phyloP scores from a whole-genome alignment of 1,284 basidiomycete species.

The Sanghuangporus sanghuang region DNA sequence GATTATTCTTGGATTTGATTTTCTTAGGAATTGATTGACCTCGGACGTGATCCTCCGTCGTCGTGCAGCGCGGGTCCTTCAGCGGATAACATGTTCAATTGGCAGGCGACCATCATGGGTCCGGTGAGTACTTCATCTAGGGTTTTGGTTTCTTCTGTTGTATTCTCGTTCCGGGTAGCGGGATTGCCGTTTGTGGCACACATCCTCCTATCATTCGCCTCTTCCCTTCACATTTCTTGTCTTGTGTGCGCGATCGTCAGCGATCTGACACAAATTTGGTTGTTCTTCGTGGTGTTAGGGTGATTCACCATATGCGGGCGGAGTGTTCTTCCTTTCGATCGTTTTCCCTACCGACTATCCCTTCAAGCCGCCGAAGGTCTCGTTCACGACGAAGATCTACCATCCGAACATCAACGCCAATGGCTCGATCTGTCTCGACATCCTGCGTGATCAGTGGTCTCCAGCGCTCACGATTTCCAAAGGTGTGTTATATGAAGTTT shows the following conservation, averaged over 20 bases:
- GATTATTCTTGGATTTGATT: not conserved
- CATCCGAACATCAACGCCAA: conserved; percentile 98
- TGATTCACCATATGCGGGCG: conserved; percentile 93
- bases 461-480: conserved; percentile 98
- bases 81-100: conserved; percentile 95
- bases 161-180: not conserved
- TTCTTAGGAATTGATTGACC: conserved; percentile 91
- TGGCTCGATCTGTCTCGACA: conserved; percentile 98
- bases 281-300: conserved; percentile 43
- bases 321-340: conserved; percentile 95
- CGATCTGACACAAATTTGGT: not conserved
- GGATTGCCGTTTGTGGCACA: conserved; percentile 16
- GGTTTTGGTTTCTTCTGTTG: conserved; percentile 15
- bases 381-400: conserved; percentile 97
- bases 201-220: conserved; percentile 17
- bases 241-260: not conserved
- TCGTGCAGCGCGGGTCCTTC: conserved; percentile 96
- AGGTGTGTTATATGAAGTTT: conserved; percentile 46
- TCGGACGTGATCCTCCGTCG: conserved; percentile 94
- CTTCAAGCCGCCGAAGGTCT: conserved; percentile 99
- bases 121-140: conserved; percentile 56
- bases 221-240: not conserved
- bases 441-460: conserved; percentile 96
- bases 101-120: conserved; percentile 98
- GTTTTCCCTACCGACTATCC: conserved; percentile 94